Conservation (phyloP, 768 basidiomycete genomes). For the Sarcomyxa edulis region DNA sequence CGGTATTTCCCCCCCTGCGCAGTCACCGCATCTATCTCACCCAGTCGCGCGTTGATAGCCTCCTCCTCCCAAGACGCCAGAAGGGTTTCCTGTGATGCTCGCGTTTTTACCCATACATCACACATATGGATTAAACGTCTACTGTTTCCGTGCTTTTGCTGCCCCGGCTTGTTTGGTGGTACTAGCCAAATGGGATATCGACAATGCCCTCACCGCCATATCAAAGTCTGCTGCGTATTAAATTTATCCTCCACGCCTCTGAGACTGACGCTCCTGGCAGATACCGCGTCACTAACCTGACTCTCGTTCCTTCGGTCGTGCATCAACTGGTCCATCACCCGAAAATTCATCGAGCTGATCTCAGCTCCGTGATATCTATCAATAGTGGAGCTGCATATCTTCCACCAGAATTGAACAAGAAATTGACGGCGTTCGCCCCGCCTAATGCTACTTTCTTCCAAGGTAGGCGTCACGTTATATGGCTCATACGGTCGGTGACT, state of each 20-base stretch:
- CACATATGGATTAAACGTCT: slow-evolving; percentile 53
- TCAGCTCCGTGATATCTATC: slow-evolving; percentile 41
- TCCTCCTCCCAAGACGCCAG: slow-evolving; percentile 31
- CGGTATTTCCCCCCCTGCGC: slow-evolving; percentile 20
- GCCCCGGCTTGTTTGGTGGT: slow-evolving; percentile 44
- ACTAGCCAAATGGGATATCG: slow-evolving; percentile 56
- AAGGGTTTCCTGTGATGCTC: slow-evolving; percentile 42
- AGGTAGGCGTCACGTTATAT: slow-evolving; percentile 29
- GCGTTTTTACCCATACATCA: slow-evolving; percentile 69
- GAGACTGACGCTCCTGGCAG: too few species aligned
- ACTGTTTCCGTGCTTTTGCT: slow-evolving; percentile 43
- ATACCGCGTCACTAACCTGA: slow-evolving; percentile 44
- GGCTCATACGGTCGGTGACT: too few species aligned
- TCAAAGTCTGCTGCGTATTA: slow-evolving; percentile 60
- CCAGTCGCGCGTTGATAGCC: slow-evolving; percentile 21
- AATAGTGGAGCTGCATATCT: slow-evolving; percentile 64
- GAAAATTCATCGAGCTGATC: slow-evolving; percentile 38
- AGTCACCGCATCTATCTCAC: not conserved
- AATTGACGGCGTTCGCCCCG: slow-evolving; percentile 32
- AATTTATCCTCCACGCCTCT: not conserved
- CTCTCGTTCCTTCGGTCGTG: slow-evolving; percentile 56
- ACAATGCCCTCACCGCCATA: slow-evolving; percentile 45
- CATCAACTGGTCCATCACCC: slow-evolving; percentile 64
- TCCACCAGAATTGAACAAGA: slow-evolving; percentile 45
- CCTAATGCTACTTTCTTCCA: slow-evolving; percentile 28